Conservation (phyloP, 73 alveolate species). For the Blepharisma japonicum region DNA sequence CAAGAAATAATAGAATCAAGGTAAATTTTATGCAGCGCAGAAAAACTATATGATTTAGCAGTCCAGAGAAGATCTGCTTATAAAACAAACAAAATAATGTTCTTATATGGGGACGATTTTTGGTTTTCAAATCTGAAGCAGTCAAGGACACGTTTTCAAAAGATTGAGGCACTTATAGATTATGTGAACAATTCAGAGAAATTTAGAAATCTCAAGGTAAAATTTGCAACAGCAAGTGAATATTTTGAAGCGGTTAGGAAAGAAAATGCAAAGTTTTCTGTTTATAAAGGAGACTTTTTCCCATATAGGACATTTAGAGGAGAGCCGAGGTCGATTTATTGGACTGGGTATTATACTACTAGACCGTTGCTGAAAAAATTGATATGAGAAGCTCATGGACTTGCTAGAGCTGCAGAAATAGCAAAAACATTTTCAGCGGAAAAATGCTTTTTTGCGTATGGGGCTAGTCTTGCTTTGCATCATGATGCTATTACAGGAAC, state of each 20-base stretch:
- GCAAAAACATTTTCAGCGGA: background rate
- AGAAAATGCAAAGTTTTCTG: constrained; percentile 24
- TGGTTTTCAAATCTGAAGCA: constrained; percentile 44
- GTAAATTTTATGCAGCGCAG: constrained; percentile 20
- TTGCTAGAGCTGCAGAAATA: constrained; percentile 29
- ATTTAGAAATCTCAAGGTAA: no score
- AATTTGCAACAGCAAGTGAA: constrained; percentile 37
- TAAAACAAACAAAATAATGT: constrained; percentile 47
- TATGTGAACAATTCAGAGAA: no score
- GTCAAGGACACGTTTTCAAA: constrained; percentile 8
- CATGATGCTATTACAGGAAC: constrained; percentile 76
- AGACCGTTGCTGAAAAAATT: constrained; percentile 39
- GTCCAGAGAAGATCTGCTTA: constrained; percentile 37
- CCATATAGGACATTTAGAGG: constrained; percentile 36
- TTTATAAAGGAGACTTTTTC: constrained; percentile 51
- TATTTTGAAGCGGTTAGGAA: constrained; percentile 32
- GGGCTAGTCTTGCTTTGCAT: constrained; percentile 39
- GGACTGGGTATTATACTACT: constrained; percentile 49
- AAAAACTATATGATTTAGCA: constrained; percentile 32
- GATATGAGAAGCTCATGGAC: constrained; percentile 33
- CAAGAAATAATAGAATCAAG: background rate
- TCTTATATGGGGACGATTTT: constrained; percentile 70
- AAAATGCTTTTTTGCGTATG: background rate
- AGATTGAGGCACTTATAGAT: no score
- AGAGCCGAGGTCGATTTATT: background rate